A percentile compares a stretch with the other conserved stretches of the same genome.
Conservation (phyloP, 2,329 filamentous ascomycete species). For the Aspergillus tamarii region DNA sequence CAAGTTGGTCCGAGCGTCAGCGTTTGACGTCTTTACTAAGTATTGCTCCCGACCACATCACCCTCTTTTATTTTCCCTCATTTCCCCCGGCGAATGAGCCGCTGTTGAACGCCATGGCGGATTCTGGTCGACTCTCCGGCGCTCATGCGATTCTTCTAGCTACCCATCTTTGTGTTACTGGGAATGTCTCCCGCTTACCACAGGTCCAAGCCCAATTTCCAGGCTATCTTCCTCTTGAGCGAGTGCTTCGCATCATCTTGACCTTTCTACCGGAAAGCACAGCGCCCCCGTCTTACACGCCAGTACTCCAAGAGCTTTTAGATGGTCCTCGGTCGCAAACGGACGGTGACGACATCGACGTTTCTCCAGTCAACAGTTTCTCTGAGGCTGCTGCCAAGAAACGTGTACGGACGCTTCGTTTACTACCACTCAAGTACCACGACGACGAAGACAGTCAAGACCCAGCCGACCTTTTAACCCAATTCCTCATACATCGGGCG, state of each 20-base stretch:
- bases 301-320: conserved; percentile 53
- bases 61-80: conserved; percentile 20
- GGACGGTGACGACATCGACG: conserved; percentile 46
- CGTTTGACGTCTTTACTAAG: conserved; percentile 3
- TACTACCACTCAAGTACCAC: conserved; percentile 53
- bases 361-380: conserved; percentile 51
- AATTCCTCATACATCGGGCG: conserved; percentile 64
- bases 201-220: conserved; percentile 54
- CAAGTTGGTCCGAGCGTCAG: conserved; percentile 25
- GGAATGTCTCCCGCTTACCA: conserved; percentile 57
- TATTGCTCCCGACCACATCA: conserved; percentile 31
- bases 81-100: conserved; percentile 4
- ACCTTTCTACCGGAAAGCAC: conserved; percentile 64
- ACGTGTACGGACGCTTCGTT: conserved; percentile 54
- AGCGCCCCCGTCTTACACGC: conserved; percentile 54
- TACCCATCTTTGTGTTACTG: conserved; percentile 58
- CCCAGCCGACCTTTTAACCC: conserved; percentile 53
- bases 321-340: conserved; percentile 32
- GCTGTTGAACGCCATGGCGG: conserved; percentile 39
- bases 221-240: conserved; percentile 53
- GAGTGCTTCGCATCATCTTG: conserved; percentile 62
- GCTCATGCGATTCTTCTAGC: conserved; percentile 63
- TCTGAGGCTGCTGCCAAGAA: conserved; percentile 55
- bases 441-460: conserved; percentile 48
- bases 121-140: conserved; percentile 49